phyloP scores from a whole-genome alignment of 2,329 filamentous ascomycete species.

The Colletotrichum australisinense region DNA sequence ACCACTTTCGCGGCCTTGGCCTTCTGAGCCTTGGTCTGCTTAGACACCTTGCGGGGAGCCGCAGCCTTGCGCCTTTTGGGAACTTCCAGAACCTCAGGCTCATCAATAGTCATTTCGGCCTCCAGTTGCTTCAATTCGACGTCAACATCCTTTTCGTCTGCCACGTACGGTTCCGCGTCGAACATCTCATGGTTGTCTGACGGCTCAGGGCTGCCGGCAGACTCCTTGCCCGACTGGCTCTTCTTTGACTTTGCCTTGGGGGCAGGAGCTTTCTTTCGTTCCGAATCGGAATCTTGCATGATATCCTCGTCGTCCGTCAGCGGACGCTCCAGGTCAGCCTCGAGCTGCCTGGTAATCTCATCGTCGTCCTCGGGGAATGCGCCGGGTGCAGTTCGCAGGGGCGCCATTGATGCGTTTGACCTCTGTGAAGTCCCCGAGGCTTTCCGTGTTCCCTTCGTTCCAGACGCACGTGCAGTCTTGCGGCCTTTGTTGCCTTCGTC shows the following conservation, averaged over 20 bases:
- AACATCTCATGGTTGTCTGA: constrained; percentile 62
- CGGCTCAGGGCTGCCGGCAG: constrained; percentile 43
- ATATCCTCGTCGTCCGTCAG: constrained; percentile 65
- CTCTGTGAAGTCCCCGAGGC: constrained; percentile 49
- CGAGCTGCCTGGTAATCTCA: constrained; percentile 73
- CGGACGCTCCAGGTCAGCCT: constrained; percentile 71
- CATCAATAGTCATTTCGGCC: constrained; percentile 54
- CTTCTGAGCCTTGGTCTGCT: constrained; percentile 61
- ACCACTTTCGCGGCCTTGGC: constrained; percentile 46
- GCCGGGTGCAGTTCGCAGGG: constrained; percentile 49
- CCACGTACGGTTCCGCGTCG: constrained; percentile 56
- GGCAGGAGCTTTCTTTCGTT: constrained; percentile 49
- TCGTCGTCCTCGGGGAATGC: constrained; percentile 60
- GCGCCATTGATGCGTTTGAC: constrained; percentile 57
- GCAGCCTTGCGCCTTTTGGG: constrained; percentile 65
- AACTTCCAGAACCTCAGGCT: constrained; percentile 52
- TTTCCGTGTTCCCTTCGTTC: constrained; percentile 47
- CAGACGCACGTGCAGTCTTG: constrained; percentile 60
- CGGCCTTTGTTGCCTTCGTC: constrained; percentile 46
- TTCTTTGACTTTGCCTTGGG: constrained; percentile 45
- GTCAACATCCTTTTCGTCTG: constrained; percentile 61
- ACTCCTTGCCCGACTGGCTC: constrained; percentile 41
- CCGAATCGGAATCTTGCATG: constrained; percentile 58
- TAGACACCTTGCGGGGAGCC: constrained; percentile 62
- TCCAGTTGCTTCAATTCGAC: constrained; percentile 63